A percentile compares a stretch with the other conserved stretches of the same genome.
These are phyloP conservation scores for Stephanodiscus triporus DNA, from an alignment of 108 stramenopile species.

Conservation along the genomic window DNA sequence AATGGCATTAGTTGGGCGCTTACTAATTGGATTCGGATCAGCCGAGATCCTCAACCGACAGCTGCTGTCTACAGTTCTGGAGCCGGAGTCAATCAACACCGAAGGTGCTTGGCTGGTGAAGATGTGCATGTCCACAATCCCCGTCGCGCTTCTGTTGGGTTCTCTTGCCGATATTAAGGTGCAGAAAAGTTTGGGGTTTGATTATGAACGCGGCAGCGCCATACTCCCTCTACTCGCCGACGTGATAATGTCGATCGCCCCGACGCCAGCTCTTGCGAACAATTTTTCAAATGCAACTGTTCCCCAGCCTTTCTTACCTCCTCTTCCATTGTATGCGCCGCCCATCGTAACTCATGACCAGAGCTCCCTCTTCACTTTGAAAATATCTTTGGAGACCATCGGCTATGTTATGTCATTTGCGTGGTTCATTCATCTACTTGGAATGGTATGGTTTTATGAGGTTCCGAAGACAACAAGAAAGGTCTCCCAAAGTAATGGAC, in stretches of 20 bases:
- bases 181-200: conserved; percentile 4
- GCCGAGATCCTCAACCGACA: conserved; percentile 40
- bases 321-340: conserved; percentile 11
- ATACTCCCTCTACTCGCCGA: conserved; percentile 2
- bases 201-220: neutral
- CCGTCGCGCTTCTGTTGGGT: conserved; percentile 31
- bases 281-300: conserved; percentile 2
- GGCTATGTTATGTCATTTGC: conserved; percentile 38
- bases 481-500: neutral
- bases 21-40: conserved; percentile 44
- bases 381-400: conserved; percentile 30
- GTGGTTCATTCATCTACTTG: conserved; percentile 44
- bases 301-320: conserved; percentile 24
- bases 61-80: conserved; percentile 15
- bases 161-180: conserved; percentile 36
- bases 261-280: neutral
- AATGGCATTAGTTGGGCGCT: conserved; percentile 45
- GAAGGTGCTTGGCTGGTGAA: conserved; percentile 31
- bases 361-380: conserved; percentile 27
- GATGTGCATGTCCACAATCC: conserved; percentile 22
- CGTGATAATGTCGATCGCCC: neutral
- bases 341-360: conserved; percentile 24
- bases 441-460: conserved; percentile 40
- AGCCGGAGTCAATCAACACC: conserved; percentile 26
- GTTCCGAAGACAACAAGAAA: conserved; percentile 18